Base-by-base conservation (phyloP, 305 asterid species). In the Nicotiana rustica region DNA sequence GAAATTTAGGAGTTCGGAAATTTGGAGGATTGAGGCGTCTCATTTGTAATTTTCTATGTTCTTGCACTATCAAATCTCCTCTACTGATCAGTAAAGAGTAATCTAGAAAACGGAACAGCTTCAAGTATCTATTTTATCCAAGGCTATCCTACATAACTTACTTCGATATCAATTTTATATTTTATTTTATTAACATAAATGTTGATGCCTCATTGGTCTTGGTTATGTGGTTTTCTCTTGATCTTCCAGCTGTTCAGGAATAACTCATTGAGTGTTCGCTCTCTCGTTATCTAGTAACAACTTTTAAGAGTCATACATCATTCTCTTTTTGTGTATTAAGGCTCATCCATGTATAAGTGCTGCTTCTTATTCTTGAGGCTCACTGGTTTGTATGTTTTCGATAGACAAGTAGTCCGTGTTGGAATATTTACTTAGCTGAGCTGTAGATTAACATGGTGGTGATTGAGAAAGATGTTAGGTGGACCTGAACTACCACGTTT, bases 71-170 rank as follows among this genome's bases (percentile, higher is more conserved):
- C 25, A 56, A 36, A 71, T 55, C 6, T 70, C 15, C 62, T 21
- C 79, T 13, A 14, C 36, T 49, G 79, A 49, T 1, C 41, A 75
- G 15, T 75, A 15, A 0, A 75, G 65, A 52, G 47, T 75, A 75
- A 75, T 19, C 41, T 52, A 17, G 80, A 75, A 52, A 75, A 44
- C 47, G 79, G 80, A 75, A 75, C 47, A 52, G 10, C 80, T 52
- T 75, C 80, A 75, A 29, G 65, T 52, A 52, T 52, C 65, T 52
- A 3, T 75, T 49, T 75, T 29, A 75, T 52, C 65, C 47, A 17
- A 75, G 4, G 65, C 65, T 75, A 52, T 52, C 12, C 65, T 52
- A 25, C 31, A 7, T 49, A 49, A 47, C 62, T 44, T 71, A 6
- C 19, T 14, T 47, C 21, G 15, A 49, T 73, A 73, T 73, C 62